Percentiles rank a stretch among this genome's conserved stretches.
These are phyloP conservation scores for Leccinum sublutescens DNA, from an alignment of 768 basidiomycete species.

Conservation along the genomic window DNA sequence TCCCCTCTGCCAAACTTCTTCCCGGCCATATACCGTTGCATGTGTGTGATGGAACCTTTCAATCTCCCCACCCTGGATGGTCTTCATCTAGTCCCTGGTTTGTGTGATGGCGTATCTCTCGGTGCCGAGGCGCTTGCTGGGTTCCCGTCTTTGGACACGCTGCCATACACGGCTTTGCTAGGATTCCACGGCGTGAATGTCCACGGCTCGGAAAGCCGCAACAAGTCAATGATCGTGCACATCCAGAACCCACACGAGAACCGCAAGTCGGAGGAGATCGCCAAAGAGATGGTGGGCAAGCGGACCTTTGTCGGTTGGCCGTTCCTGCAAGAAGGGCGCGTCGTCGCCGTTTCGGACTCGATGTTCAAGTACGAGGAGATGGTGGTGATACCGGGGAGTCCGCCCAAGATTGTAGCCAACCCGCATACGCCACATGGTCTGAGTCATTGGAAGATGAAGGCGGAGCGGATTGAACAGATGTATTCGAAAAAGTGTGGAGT, in stretches of 20 bases:
- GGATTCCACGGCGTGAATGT: conserved; percentile 91
- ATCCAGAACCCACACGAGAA: conserved; percentile 74
- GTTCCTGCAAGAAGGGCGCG: conserved; percentile 89
- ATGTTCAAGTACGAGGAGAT: conserved; percentile 84
- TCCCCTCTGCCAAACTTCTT: conserved; percentile 96
- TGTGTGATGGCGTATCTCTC: conserved; percentile 85
- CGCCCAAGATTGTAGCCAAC: conserved; percentile 59
- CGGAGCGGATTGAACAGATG: conserved; percentile 74
- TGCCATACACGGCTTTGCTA: conserved; percentile 73
- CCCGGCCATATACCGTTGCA: conserved; percentile 79
- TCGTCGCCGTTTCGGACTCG: conserved; percentile 83
- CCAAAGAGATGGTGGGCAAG: conserved; percentile 69
- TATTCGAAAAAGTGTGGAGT: conserved; percentile 92
- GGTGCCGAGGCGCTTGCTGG: conserved; percentile 88
- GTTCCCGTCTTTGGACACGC: conserved; percentile 92
- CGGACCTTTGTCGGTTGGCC: conserved; percentile 89
- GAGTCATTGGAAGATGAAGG: conserved; percentile 75
- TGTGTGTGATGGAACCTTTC: conserved; percentile 78
- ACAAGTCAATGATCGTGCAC: conserved; percentile 91
- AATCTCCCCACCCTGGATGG: conserved; percentile 85
- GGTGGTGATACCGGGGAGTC: conserved; percentile 46
- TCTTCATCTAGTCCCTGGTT: conserved; percentile 80
- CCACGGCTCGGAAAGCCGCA: conserved; percentile 85
- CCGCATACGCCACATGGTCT: conserved; percentile 71
- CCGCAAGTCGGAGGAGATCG: conserved; percentile 69